These are phyloP conservation scores for Cladosporium oxysporum DNA, from an alignment of 2,329 filamentous ascomycete species.

Conservation along the genomic window DNA sequence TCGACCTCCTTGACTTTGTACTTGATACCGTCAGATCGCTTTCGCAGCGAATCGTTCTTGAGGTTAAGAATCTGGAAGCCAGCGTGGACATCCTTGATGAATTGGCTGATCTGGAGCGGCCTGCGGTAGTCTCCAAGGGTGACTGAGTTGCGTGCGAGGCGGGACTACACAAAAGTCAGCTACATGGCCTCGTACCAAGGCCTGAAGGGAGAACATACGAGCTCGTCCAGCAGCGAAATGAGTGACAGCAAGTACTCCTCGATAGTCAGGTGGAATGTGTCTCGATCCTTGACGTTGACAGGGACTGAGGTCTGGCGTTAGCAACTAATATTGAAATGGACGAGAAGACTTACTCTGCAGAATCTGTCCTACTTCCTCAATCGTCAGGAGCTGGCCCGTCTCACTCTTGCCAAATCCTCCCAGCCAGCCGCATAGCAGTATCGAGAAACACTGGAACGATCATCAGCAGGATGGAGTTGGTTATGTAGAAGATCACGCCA, in stretches of 20 bases:
- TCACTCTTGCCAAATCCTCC: slow-evolving; percentile 66
- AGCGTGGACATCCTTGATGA: slow-evolving; percentile 92
- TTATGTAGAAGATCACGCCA: too few relatives aligned
- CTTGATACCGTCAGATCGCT: slow-evolving; percentile 90
- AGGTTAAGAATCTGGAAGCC: slow-evolving; percentile 97
- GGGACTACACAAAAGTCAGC: too few relatives aligned
- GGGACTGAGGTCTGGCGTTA: too few relatives aligned
- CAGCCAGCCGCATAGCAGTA: slow-evolving; percentile 72
- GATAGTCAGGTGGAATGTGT: slow-evolving; percentile 92
- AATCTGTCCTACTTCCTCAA: slow-evolving; percentile 81
- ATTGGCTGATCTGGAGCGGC: slow-evolving; percentile 83
- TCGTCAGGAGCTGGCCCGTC: slow-evolving; percentile 70
- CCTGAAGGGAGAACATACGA: too few relatives aligned
- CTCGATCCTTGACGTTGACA: slow-evolving; percentile 81
- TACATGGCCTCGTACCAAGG: too few relatives aligned
- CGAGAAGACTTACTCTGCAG: too few relatives aligned
- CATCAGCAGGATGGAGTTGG: slow-evolving; percentile 64
- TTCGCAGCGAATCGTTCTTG: slow-evolving; percentile 90
- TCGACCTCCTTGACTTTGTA: slow-evolving; percentile 98
- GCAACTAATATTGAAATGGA: too few relatives aligned
- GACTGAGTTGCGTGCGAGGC: slow-evolving; percentile 91
- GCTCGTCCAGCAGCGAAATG: slow-evolving; percentile 84
- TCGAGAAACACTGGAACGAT: too few relatives aligned
- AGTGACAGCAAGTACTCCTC: slow-evolving; percentile 94
- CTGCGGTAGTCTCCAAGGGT: slow-evolving; percentile 85